Evolutionary conservation across 2,329 filamentous ascomycete species (phyloP).

Genomic region (Alternaria longipes): DNA sequence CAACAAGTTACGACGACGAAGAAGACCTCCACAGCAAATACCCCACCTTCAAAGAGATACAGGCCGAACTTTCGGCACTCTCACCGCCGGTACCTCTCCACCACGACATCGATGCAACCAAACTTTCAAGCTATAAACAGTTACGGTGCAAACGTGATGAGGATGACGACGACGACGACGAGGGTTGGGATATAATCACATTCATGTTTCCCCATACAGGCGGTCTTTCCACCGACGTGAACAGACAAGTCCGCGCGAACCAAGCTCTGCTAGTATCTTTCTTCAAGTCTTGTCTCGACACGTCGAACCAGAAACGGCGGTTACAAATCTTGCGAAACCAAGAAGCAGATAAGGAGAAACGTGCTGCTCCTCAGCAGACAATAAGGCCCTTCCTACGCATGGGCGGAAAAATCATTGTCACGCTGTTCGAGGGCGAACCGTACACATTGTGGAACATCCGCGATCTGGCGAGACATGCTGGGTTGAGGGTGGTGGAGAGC

Average conservation of each 20-base stretch:
- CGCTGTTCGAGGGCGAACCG: conserved; percentile 90
- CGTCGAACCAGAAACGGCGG: conserved; percentile 20
- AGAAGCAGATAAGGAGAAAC: not conserved
- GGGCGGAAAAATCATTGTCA: conserved; percentile 75
- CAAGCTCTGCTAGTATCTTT: conserved; percentile 45
- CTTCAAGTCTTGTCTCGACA: conserved; percentile 42
- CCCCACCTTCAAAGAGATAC: conserved; percentile 59
- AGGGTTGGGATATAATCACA: conserved; percentile 76
- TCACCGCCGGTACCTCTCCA: conserved; percentile 47
- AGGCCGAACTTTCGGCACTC: conserved; percentile 31
- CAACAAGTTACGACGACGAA: conserved; percentile 72
- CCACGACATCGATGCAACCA: conserved; percentile 74
- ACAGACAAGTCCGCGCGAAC: conserved; percentile 92
- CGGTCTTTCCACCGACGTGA: conserved; percentile 90
- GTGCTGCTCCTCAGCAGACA: not conserved
- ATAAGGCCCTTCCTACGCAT: conserved; percentile 55
- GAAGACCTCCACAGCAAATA: conserved; percentile 62
- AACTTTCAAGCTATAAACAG: conserved; percentile 47
- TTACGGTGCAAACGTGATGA: conserved; percentile 36
- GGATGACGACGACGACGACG: conserved; percentile 27
- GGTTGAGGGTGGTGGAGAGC: conserved; percentile 73
- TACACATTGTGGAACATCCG: conserved; percentile 96
- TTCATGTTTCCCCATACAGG: conserved; percentile 99
- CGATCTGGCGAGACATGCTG: conserved; percentile 82
- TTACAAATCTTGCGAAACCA: conserved; percentile 26